Conservation (phyloP, 768 basidiomycete species). For the Boletus rufocinnamomeus region DNA sequence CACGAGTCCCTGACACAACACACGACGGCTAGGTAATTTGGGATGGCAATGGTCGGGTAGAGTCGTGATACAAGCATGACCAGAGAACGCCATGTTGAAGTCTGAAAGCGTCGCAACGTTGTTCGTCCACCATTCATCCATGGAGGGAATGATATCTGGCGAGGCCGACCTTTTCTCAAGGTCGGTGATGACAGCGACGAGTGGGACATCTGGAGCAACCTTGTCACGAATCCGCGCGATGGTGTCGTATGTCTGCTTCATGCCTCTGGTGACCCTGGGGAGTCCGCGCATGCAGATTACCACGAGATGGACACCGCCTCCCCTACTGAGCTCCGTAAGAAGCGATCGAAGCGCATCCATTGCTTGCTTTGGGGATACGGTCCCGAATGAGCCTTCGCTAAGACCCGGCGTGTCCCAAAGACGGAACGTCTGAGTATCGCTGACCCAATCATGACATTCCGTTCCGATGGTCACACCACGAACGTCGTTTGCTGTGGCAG, state of each 20-base stretch:
- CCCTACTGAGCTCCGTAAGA: constrained; percentile 22
- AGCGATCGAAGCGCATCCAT: constrained; percentile 30
- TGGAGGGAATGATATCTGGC: constrained; percentile 24
- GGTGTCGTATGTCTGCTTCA: constrained; percentile 30
- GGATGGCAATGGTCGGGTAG: constrained; percentile 26
- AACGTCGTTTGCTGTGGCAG: constrained; percentile 24
- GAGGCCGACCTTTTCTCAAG: constrained; percentile 31
- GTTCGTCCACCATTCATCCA: constrained; percentile 42
- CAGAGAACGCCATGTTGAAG: constrained; percentile 37
- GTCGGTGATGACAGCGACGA: constrained; percentile 35
- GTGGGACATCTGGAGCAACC: constrained; percentile 17
- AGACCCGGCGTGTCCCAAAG: constrained; percentile 38
- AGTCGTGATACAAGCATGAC: constrained; percentile 26
- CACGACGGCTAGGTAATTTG: constrained; percentile 19
- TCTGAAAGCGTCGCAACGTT: constrained; percentile 32
- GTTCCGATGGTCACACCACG: constrained; percentile 27
- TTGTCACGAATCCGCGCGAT: constrained; percentile 26
- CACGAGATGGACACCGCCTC: constrained; percentile 28
- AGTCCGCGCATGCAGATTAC: constrained; percentile 32
- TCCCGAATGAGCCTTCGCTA: constrained; percentile 30
- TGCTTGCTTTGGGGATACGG: constrained; percentile 25
- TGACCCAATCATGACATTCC: constrained; percentile 20
- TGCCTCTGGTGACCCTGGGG: constrained; percentile 26
- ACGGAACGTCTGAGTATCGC: constrained; percentile 22
- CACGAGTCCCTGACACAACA: constrained; percentile 20